Conservation (phyloP, 257 asterid genomes). For the Haberlea rhodopensis region DNA sequence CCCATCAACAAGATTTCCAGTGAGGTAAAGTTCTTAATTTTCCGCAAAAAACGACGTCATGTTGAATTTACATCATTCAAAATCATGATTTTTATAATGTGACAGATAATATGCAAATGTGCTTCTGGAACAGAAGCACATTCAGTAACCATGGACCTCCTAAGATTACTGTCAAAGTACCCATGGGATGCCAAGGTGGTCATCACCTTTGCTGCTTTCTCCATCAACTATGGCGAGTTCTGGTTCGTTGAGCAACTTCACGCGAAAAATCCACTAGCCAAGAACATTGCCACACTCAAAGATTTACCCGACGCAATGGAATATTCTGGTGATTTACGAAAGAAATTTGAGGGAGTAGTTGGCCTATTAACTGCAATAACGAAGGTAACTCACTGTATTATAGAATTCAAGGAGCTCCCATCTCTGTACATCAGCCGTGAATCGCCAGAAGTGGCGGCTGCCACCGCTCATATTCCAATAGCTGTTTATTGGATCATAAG, state of each 20-base stretch:
- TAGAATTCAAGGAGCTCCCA: conserved; percentile 53
- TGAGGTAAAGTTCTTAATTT: conserved; percentile 48
- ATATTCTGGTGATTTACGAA: conserved; percentile 26
- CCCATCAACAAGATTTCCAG: conserved; percentile 60
- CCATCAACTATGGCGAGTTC: conserved; percentile 66
- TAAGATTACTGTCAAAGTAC: conserved; percentile 41
- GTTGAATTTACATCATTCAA: background rate
- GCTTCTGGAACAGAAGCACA: conserved; percentile 49
- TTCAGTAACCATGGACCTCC: conserved; percentile 44
- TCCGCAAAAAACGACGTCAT: background rate
- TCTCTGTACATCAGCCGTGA: conserved; percentile 35
- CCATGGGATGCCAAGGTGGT: conserved; percentile 64
- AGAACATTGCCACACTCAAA: conserved; percentile 51
- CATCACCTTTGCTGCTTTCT: conserved; percentile 51
- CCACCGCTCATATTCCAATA: conserved; percentile 48
- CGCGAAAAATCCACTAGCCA: conserved; percentile 39
- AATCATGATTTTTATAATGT: background rate
- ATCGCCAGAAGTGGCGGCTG: conserved; percentile 34
- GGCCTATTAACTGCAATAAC: conserved; percentile 33
- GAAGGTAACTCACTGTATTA: conserved; percentile 38
- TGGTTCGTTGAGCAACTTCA: conserved; percentile 59
- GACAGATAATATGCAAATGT: conserved; percentile 52
- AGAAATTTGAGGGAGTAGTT: conserved; percentile 45
- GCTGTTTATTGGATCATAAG: conserved; percentile 73
- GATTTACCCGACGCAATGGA: conserved; percentile 40